phyloP scores from a whole-genome alignment of 441 rosid genomes.

The Populus hybrid region DNA sequence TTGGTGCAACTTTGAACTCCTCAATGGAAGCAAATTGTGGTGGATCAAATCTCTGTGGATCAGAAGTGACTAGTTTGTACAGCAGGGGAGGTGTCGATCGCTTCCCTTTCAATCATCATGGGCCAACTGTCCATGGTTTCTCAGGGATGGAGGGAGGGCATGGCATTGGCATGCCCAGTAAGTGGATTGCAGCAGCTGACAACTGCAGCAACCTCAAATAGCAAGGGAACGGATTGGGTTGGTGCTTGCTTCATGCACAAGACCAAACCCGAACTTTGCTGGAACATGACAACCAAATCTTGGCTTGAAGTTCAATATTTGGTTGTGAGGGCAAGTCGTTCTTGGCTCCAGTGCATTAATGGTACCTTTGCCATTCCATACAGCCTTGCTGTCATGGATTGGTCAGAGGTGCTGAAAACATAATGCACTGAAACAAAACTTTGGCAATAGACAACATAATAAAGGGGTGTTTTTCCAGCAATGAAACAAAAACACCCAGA shows the following conservation, averaged over 20 bases:
- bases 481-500: constrained; percentile 6
- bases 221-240: constrained; percentile 27
- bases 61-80: constrained; percentile 76
- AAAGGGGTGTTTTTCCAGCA: constrained; percentile 9
- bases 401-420: constrained; percentile 25
- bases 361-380: constrained; percentile 23
- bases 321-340: constrained; percentile 90
- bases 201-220: constrained; percentile 52
- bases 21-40: constrained; percentile 39
- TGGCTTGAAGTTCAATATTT: constrained; percentile 28
- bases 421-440: constrained; percentile 12
- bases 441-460: background rate
- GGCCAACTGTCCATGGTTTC: constrained; percentile 39
- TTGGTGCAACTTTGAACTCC: constrained; percentile 50
- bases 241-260: constrained; percentile 21
- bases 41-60: constrained; percentile 46
- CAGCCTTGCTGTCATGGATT: constrained; percentile 12
- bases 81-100: constrained; percentile 28
- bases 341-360: constrained; percentile 67
- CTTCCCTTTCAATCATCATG: constrained; percentile 26
- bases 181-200: constrained; percentile 60
- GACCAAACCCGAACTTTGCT: constrained; percentile 18
- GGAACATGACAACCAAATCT: constrained; percentile 34
- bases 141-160: constrained; percentile 38
- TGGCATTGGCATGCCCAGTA: constrained; percentile 45